phyloP scores from a whole-genome alignment of 2,329 filamentous ascomycete genomes.

The Fusarium sp. region DNA sequence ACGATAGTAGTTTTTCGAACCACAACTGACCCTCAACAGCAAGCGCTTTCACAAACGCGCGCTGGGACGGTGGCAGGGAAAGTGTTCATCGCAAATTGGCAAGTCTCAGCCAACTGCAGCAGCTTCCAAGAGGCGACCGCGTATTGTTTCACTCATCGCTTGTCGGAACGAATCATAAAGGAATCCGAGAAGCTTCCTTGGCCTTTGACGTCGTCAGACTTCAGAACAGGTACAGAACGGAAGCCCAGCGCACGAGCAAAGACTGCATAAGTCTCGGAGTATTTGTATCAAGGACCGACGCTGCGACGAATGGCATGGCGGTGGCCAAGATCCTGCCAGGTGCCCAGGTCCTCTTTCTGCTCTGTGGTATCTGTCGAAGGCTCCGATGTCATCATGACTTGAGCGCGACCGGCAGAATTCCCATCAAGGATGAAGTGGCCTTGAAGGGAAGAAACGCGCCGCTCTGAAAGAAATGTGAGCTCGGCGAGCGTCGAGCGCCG shows the following conservation, averaged over 20 bases:
- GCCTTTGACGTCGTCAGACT: not conserved
- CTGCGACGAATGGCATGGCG: not conserved
- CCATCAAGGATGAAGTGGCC: too few relatives aligned
- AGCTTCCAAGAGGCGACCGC: not conserved
- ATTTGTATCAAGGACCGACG: too few relatives aligned
- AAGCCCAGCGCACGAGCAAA: rapidly evolving
- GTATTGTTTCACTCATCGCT: rapidly evolving
- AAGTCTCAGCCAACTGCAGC: rapidly evolving
- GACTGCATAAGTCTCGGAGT: not conserved
- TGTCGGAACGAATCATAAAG: not conserved
- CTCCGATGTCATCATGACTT: not conserved
- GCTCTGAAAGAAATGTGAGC: not conserved
- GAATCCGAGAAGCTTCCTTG: too few relatives aligned
- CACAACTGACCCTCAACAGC: not conserved
- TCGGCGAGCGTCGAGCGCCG: too few relatives aligned
- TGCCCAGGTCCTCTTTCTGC: not conserved
- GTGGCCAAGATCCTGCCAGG: not conserved
- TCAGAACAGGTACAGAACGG: not conserved
- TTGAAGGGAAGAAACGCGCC: too few relatives aligned
- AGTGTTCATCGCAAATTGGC: not conserved
- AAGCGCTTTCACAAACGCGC: not conserved
- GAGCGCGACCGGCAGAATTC: too few relatives aligned
- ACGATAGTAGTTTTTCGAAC: not conserved
- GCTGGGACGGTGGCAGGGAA: rapidly evolving
- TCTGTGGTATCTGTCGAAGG: too few relatives aligned